phyloP scores from a whole-genome alignment of 805 yeast genomes.

The Hanseniaspora occidentalis region DNA sequence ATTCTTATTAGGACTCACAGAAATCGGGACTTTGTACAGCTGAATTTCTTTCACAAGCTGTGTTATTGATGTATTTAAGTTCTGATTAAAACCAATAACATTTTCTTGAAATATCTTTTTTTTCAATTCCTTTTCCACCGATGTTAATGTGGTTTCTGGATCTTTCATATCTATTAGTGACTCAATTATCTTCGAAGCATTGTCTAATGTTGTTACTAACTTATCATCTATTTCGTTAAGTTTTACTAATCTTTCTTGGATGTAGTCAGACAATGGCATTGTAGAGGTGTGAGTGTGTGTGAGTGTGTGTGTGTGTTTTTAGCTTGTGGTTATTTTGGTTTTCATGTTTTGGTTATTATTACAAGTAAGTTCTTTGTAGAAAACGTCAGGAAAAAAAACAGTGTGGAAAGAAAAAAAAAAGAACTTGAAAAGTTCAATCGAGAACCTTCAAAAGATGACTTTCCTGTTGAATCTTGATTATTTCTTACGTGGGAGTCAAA shows the following conservation, averaged over 20 bases:
- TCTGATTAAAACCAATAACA: conserved; percentile 15
- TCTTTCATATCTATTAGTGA: conserved; percentile 20
- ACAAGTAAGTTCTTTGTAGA: too few species aligned
- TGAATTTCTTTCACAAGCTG: conserved; percentile 18
- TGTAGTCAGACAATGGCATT: conserved; percentile 7
- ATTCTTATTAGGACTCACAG: conserved; percentile 19
- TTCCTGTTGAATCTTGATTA: too few species aligned
- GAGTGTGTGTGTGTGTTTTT: too few species aligned
- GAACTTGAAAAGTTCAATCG: not conserved
- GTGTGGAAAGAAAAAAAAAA: too few species aligned
- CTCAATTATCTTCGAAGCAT: conserved; percentile 21
- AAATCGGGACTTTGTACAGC: conserved; percentile 21
- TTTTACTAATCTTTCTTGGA: conserved; percentile 19
- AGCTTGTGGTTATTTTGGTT: too few species aligned
- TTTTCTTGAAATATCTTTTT: conserved; percentile 21
- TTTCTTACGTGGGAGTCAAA: too few species aligned
- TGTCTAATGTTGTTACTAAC: conserved; percentile 17
- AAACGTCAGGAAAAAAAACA: too few species aligned
- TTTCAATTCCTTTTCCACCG: conserved; percentile 16
- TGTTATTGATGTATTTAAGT: conserved; percentile 14
- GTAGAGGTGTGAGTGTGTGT: too few species aligned
- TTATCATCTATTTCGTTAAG: conserved; percentile 17
- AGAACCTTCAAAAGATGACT: not conserved
- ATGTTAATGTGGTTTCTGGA: not conserved
- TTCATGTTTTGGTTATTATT: too few species aligned